Percentiles rank a stretch among this genome's conserved stretches.
These are phyloP conservation scores for Chaetomium sp. DNA, from an alignment of 2,329 filamentous ascomycete species.

Conservation along the genomic window DNA sequence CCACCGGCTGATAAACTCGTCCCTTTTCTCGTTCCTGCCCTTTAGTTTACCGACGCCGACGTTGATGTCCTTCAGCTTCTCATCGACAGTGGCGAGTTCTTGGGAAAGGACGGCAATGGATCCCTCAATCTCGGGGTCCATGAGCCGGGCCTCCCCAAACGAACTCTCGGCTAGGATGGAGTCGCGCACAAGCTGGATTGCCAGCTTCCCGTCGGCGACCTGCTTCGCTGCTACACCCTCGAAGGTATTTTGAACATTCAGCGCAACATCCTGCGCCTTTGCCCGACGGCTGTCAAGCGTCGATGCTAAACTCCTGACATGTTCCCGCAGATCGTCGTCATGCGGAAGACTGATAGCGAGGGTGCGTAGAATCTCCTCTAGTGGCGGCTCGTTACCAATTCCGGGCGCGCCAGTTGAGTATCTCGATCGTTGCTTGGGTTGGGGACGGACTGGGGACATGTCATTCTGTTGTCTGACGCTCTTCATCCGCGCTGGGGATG, in stretches of 20 bases:
- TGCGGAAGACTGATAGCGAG: constrained; percentile 46
- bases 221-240: constrained; percentile 48
- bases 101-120: constrained; percentile 51
- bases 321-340: constrained; percentile 28
- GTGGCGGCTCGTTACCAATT: constrained; percentile 43
- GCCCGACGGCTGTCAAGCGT: constrained; percentile 45
- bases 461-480: constrained; percentile 29
- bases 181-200: constrained; percentile 53
- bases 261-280: constrained; percentile 50
- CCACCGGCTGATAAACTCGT: constrained; percentile 53
- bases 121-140: constrained; percentile 56
- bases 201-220: constrained; percentile 51
- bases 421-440: constrained; percentile 37
- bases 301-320: constrained; percentile 36
- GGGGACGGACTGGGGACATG: constrained; percentile 41
- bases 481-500: constrained; percentile 42
- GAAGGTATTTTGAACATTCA: constrained; percentile 53
- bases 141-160: constrained; percentile 51
- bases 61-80: constrained; percentile 45
- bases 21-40: constrained; percentile 50
- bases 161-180: constrained; percentile 57
- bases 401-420: constrained; percentile 41
- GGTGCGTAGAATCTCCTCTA: constrained; percentile 52
- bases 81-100: constrained; percentile 48
- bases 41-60: constrained; percentile 41